Evolutionary conservation across 139 green algal species (phyloP), one percentile per base, ranked within the genome.

Genomic region (Chlamydomonas applanata): DNA sequence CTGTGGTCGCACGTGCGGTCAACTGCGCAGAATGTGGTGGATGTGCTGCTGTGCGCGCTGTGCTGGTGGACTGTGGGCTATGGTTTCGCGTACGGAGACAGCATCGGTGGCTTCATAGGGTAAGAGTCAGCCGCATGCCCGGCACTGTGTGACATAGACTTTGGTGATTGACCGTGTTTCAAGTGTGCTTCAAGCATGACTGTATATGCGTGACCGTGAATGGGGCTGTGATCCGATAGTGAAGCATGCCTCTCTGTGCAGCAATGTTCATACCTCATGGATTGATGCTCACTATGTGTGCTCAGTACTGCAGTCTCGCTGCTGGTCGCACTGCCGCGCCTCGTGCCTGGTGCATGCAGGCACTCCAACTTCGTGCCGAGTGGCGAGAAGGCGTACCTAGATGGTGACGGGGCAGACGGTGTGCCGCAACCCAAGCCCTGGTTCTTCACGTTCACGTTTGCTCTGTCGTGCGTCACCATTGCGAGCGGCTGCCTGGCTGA

Each of bases 61-160:
- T 73, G 66, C 34, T 92, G 84, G 81, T 92, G 87, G 87, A 72
- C 84, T 1, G 68, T 93, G 0, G 91, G 91, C 2, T 93, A 85
- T 49, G 87, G 84, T 22, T 92, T 95, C 65, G 77, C 82, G 4
- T 84, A 91, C 56, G 90, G 88, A 2, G 17, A 64, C 2, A 72
- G 52, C 7, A 72, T 67, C 2, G 45, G 32, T 16, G 82, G 83
- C n/a, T 79, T 91, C 36, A 82, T 92, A 4, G 87, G 87, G 83
- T 88, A 56, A n/a, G n/a, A n/a, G n/a, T n/a, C n/a, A n/a, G n/a
- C n/a, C n/a, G n/a, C n/a, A n/a, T n/a, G n/a, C n/a, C n/a, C n/a
- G n/a, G n/a, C n/a, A n/a, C n/a, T n/a, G n/a, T n/a, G n/a, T n/a
- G n/a, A n/a, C n/a, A n/a, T n/a, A n/a, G n/a, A n/a, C n/a, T n/a